Conservation (phyloP, 1,139 yeast genomes). For the Yamadazyma mexicana region DNA sequence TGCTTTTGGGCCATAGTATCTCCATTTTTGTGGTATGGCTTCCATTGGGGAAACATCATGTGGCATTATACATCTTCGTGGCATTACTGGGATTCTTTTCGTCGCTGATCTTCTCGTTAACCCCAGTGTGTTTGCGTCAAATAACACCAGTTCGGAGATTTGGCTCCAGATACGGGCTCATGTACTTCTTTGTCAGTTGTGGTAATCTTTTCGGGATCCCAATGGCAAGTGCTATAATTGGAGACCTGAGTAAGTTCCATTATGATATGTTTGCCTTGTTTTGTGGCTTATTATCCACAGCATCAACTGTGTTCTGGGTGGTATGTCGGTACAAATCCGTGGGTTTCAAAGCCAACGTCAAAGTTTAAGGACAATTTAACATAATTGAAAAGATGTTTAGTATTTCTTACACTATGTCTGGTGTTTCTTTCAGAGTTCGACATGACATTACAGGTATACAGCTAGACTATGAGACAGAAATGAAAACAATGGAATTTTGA, state of each 20-base stretch:
- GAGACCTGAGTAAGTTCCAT: slow-evolving; percentile 27
- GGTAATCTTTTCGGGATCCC: slow-evolving; percentile 47
- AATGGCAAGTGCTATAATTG: slow-evolving; percentile 44
- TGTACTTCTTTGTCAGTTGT: slow-evolving; percentile 37
- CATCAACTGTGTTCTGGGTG: slow-evolving; percentile 33
- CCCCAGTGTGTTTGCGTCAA: slow-evolving; percentile 42
- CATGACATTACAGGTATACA: too few relatives aligned
- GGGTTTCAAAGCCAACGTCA: slow-evolving; percentile 32
- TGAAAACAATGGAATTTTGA: too few relatives aligned
- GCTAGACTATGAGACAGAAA: too few relatives aligned
- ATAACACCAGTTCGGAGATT: slow-evolving; percentile 34
- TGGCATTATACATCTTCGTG: slow-evolving; percentile 28
- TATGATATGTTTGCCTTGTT: slow-evolving; percentile 37
- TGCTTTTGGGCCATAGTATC: slow-evolving; percentile 31
- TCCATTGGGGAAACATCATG: slow-evolving; percentile 36
- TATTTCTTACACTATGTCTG: too few relatives aligned
- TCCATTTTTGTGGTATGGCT: slow-evolving; percentile 38
- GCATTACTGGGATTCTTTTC: slow-evolving; percentile 33
- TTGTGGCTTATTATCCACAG: slow-evolving; percentile 31
- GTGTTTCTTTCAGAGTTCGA: too few relatives aligned
- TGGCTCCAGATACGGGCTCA: slow-evolving; percentile 43
- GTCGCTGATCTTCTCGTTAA: slow-evolving; percentile 28
- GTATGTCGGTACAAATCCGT: slow-evolving; percentile 33
- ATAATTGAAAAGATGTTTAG: too few relatives aligned
- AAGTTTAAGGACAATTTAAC: too few relatives aligned